Evolutionary conservation across 208 protist species (phyloP).

Genomic region (Leishmania martiniquensis): DNA sequence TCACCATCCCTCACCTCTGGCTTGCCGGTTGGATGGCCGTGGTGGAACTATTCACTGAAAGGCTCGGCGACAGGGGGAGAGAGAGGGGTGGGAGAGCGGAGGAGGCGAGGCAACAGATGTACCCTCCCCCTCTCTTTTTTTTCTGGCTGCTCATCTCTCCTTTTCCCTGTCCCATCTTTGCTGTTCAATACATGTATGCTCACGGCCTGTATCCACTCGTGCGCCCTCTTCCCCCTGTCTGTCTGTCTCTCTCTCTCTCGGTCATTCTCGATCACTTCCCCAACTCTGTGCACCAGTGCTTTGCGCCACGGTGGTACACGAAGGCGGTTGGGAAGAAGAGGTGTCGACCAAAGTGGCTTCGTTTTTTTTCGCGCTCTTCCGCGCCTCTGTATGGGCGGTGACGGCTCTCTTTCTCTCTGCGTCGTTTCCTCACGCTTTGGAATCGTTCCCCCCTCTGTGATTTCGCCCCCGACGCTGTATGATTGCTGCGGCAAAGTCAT

Average conservation of each 20-base stretch:
- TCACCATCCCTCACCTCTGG: not conserved
- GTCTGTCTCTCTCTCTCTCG: not conserved
- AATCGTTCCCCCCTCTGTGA: too few species aligned
- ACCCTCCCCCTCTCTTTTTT: not conserved
- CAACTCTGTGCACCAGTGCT: not conserved
- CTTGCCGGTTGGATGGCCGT: not conserved
- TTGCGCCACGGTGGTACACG: not conserved
- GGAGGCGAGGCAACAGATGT: too few species aligned
- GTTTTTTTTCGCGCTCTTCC: slow-evolving; percentile 9
- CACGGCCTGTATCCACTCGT: too few species aligned
- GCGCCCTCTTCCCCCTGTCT: not conserved
- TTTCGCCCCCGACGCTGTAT: not conserved
- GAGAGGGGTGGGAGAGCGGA: too few species aligned
- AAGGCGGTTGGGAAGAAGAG: not conserved
- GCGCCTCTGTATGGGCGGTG: not conserved
- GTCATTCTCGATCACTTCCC: not conserved
- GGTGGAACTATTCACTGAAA: too few species aligned
- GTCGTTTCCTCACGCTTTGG: not conserved
- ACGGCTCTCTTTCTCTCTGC: not conserved
- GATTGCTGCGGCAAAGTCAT: not conserved
- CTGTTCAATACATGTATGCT: not conserved
- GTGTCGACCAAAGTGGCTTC: not conserved
- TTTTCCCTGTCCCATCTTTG: not conserved
- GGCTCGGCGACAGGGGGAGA: too few species aligned
- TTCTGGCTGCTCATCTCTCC: not conserved